Base-by-base conservation (phyloP, 2,329 filamentous ascomycete species). In the Trichoderma sp. region DNA sequence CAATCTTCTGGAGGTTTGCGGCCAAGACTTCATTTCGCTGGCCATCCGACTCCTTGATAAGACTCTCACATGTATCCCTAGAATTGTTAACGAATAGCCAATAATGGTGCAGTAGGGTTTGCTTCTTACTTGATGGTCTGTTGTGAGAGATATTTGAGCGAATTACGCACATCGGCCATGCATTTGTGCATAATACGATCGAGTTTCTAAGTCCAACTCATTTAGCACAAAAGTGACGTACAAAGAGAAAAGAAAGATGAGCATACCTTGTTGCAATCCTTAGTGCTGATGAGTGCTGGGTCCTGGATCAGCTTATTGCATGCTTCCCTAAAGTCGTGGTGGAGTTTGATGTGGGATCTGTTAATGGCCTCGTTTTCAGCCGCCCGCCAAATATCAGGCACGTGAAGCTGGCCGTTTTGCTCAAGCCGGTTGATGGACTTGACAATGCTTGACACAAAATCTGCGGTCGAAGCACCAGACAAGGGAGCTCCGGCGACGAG, bases 401-500 rank as follows among this genome's bases (percentile, higher is more conserved):
- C 67, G 21, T 70, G 67, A 18, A 70, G 57, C 67, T 70, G 67
- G 9, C 67, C 67, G 11, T 70, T 62, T 26, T 70, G 56, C 28
- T 70, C 67, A 15, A 70, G 67, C 24, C 67, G 67, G n/a, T 70
- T 70, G 18, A 70, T 70, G 3, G 67, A 70, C 32, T 70, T 70
- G 57, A 70, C 67, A 6, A 70, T 70, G 67, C 67, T 70, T 12
- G 57, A 53, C n/a, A 70, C 67, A 8, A 70, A 70, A 24, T 70
- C 67, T 34, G 67, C 67, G 4, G 67, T 70, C 0, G 67, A 70
- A 28, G 56, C 57, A 14, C 67, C 67, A 8, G 67, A 53, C n/a
- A 70, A 28, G 21, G 67, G 53, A 36, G 56, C 67, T 32, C 67
- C 67, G 39, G 67, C 67, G 28, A 70, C 67, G 6, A 70, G 67